phyloP scores from a whole-genome alignment of 768 basidiomycete species.

The Suillus fuscotomentosus region DNA sequence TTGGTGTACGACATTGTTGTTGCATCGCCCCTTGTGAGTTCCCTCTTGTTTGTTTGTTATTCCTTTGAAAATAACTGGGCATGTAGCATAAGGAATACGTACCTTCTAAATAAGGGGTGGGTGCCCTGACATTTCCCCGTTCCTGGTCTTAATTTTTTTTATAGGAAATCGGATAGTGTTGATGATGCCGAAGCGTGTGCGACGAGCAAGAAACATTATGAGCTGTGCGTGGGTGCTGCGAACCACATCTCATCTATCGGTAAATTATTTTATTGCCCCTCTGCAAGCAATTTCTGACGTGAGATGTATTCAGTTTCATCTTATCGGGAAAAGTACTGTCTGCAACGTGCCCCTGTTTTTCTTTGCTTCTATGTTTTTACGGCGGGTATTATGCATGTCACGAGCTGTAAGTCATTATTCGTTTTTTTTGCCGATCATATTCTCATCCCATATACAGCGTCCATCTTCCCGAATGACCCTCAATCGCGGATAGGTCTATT shows the following conservation, averaged over 20 bases:
- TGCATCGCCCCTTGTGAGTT: conserved; percentile 80
- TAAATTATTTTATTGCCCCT: conserved; percentile 25
- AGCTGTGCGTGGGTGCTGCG: conserved; percentile 74
- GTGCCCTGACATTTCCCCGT: conserved; percentile 12
- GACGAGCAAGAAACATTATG: conserved; percentile 62
- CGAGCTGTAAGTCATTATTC: conserved; percentile 50
- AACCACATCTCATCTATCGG: conserved; percentile 75
- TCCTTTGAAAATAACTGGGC: background rate
- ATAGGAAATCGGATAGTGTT: conserved; percentile 36
- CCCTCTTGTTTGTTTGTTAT: conserved; percentile 7
- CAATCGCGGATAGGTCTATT: conserved; percentile 63
- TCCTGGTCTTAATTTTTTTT: background rate
- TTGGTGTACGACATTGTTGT: conserved; percentile 73
- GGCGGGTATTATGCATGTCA: conserved; percentile 78
- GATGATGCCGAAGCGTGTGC: conserved; percentile 56
- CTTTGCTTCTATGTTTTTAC: conserved; percentile 80
- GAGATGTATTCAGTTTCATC: conserved; percentile 40
- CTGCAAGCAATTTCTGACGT: conserved; percentile 3
- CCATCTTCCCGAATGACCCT: conserved; percentile 62
- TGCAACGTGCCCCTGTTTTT: conserved; percentile 65
- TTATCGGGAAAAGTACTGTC: conserved; percentile 62
- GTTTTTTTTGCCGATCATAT: background rate
- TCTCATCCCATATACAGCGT: conserved; percentile 41
- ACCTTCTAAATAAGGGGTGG: conserved; percentile 36
- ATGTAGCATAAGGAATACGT: conserved; percentile 26